Percentiles rank a stretch among this genome's conserved stretches.
Evolutionary conservation across 805 yeast species (phyloP).

Genomic region (Starmera quercuum): DNA sequence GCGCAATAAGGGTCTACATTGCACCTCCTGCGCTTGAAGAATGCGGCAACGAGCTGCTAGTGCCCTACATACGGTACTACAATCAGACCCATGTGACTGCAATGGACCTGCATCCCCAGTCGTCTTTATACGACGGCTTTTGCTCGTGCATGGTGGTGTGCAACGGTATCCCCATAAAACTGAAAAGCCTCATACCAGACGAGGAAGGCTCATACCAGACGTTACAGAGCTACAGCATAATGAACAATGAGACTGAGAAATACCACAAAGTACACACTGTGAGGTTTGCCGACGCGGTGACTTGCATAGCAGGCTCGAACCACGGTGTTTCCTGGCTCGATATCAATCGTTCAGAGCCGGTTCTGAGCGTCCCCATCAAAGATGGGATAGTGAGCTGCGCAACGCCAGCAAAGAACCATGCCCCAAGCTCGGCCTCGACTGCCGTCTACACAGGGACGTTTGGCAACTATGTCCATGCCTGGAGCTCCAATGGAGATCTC

Average conservation of each 20-base stretch:
- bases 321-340: constrained; percentile 24
- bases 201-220: constrained; percentile 8
- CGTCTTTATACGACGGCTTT: constrained; percentile 22
- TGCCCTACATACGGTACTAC: constrained; percentile 28
- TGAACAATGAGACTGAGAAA: constrained; percentile 25
- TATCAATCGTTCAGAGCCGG: constrained; percentile 16
- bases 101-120: constrained; percentile 24
- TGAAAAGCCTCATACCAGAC: constrained; percentile 16
- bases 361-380: constrained; percentile 2
- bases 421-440: constrained; percentile 12
- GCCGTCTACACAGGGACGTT: constrained; percentile 24
- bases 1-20: constrained; percentile 28
- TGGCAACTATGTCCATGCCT: constrained; percentile 21
- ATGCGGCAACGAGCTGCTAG: constrained; percentile 8
- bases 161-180: constrained; percentile 27
- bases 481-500: constrained; percentile 18
- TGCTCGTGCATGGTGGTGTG: constrained; percentile 22
- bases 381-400: constrained; percentile 17
- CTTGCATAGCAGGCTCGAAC: constrained; percentile 25
- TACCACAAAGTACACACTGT: constrained; percentile 24
- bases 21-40: constrained; percentile 20
- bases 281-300: constrained; percentile 11
- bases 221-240: constrained; percentile 21
- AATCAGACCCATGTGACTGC: constrained; percentile 23
- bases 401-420: constrained; percentile 3